These are phyloP conservation scores for Tulasnella sp. DNA, from an alignment of 768 basidiomycete genomes.

Conservation along the genomic window DNA sequence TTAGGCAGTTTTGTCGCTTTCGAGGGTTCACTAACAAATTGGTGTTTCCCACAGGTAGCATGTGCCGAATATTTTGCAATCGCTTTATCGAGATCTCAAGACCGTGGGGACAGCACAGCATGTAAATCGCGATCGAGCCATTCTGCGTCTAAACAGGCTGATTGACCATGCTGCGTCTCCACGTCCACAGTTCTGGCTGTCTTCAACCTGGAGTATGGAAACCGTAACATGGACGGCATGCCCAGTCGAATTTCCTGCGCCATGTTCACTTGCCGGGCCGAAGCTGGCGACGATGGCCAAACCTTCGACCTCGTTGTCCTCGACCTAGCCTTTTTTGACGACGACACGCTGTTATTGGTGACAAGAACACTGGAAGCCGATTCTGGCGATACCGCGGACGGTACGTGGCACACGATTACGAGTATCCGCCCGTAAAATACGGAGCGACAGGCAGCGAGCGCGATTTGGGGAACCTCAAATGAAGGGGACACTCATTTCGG, in stretches of 20 bases:
- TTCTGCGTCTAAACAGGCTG: too few relatives aligned
- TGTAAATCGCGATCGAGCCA: too few relatives aligned
- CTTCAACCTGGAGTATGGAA: constrained; percentile 7
- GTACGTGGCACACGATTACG: constrained; percentile 5
- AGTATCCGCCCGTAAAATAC: too few relatives aligned
- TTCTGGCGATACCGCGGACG: constrained; percentile 4
- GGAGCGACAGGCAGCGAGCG: neutral
- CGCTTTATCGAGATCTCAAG: too few relatives aligned
- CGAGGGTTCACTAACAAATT: too few relatives aligned
- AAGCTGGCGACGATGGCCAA: neutral
- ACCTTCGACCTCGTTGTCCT: constrained; percentile 11
- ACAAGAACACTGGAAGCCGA: constrained; percentile 8
- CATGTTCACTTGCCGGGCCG: constrained; percentile 9
- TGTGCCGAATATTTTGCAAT: too few relatives aligned
- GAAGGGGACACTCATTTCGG: neutral
- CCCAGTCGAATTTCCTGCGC: neutral
- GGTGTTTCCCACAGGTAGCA: too few relatives aligned
- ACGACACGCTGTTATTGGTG: constrained; percentile 11
- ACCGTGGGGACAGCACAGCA: too few relatives aligned
- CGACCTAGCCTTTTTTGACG: constrained; percentile 18
- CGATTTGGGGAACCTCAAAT: neutral
- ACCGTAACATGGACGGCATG: neutral
- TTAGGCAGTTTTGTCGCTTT: too few relatives aligned
- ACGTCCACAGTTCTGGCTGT: too few relatives aligned
- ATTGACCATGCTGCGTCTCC: too few relatives aligned